Percentiles rank a stretch among this genome's conserved stretches.
These are phyloP conservation scores for Microthyrium microscopicum DNA, from an alignment of 2,329 filamentous ascomycete genomes.

Conservation along the genomic window DNA sequence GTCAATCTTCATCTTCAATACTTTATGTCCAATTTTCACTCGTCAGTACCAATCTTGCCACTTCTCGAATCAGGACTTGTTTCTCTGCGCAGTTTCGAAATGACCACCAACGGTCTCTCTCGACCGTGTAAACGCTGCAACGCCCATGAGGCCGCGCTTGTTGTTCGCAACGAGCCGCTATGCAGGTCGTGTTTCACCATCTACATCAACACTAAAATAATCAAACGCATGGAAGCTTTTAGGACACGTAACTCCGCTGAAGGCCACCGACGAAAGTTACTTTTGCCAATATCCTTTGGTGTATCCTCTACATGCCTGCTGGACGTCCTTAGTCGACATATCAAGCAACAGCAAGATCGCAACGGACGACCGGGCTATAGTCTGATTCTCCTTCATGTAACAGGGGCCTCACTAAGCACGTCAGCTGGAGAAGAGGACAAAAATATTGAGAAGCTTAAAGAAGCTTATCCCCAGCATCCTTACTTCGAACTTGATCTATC, in stretches of 20 bases:
- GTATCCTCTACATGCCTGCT: conserved; percentile 64
- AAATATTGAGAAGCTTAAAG: conserved; percentile 31
- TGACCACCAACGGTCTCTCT: neutral
- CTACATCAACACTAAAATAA: conserved; percentile 62
- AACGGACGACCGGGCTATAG: conserved; percentile 52
- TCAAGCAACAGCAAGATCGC: conserved; percentile 46
- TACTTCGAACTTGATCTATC: conserved; percentile 50
- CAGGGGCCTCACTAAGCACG: conserved; percentile 20
- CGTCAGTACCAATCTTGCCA: no score
- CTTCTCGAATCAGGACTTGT: no score
- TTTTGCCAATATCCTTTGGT: conserved; percentile 72
- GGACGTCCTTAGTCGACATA: conserved; percentile 55
- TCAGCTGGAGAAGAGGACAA: conserved; percentile 9
- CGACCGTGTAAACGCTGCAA: conserved; percentile 40
- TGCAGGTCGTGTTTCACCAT: conserved; percentile 63
- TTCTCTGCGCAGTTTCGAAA: no score
- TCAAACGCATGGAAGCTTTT: conserved; percentile 60
- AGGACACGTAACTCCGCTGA: conserved; percentile 31
- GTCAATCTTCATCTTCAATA: no score
- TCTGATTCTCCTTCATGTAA: conserved; percentile 37
- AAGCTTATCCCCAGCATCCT: conserved; percentile 47
- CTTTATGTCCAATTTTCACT: no score
- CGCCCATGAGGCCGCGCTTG: conserved; percentile 30
- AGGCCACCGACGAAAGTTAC: conserved; percentile 36
- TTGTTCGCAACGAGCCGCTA: conserved; percentile 41